Base-by-base conservation (phyloP, 495 filamentous ascomycete genomes). In the Talaromyces ruber region DNA sequence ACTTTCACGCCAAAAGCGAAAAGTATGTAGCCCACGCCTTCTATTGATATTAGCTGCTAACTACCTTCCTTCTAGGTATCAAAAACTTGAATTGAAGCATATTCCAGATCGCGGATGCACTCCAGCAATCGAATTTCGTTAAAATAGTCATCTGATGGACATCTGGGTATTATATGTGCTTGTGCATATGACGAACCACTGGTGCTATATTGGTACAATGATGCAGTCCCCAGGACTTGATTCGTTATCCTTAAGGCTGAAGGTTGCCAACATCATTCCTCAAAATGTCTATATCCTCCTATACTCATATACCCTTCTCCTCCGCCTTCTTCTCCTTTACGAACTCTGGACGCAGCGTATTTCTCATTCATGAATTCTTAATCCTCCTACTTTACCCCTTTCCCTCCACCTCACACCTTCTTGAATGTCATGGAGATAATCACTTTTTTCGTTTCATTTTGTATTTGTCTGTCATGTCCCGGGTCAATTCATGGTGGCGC, bases 1-100 rank as follows among this genome's bases (percentile, higher is more conserved):
- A 99, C 73, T 99, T 96, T 72, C 95, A 99, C 76, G 88, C 92
- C 29, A 96, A 92, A 79, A 98, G 92, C 72, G 93, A 98, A 74
- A 92, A 92, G 90, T 96, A 78, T 74, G 89, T 50, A 45, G 3
- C 5, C 6, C 3, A 29, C 51, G 24, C 21, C 18, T 2, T 50
- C 26, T 18, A n/a, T 22, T 11, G n/a, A 2, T 8, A n/a, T 2
- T 57, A 34, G 53, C 62, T 51, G 63, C 69, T 74, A 60, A 64
- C 60, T 66, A 14, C 32, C 59, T 56, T 45, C 26, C 18, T 55
- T 57, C 60, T 58, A 95, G 91, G 68, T 95, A 91, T 71, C 95
- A 99, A 77, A 90, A 96, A 72, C 79, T 99, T 62, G 90, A 96
- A 70, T 80, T 99, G 64, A 87, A 87, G 67, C 91, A 96, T 76